These are phyloP conservation scores for Schoenoplectus tabernaemontani DNA, from an alignment of 202 grass and related monocot species.

Conservation along the genomic window DNA sequence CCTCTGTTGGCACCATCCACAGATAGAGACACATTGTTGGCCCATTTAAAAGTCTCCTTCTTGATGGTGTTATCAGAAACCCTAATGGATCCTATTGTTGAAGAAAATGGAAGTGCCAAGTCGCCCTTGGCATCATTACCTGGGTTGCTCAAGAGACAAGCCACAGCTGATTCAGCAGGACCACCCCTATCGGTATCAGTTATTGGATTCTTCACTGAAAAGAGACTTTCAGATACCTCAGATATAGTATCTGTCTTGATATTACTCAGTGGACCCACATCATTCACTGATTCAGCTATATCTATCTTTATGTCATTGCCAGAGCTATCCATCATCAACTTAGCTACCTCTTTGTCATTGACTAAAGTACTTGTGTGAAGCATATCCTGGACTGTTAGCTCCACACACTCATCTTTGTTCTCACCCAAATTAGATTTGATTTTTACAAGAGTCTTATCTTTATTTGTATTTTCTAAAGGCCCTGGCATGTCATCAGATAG, in stretches of 20 bases:
- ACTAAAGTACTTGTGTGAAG: background rate
- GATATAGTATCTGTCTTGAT: constrained; percentile 1
- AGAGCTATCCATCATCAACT: background rate
- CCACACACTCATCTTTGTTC: constrained; percentile 27
- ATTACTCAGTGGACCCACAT: constrained; percentile 22
- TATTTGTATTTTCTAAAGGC: constrained; percentile 29
- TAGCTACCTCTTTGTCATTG: background rate
- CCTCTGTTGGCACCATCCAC: background rate
- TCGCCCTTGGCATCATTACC: background rate
- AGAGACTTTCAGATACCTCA: background rate
- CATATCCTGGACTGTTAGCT: background rate
- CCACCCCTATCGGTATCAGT: background rate
- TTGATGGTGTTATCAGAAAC: background rate
- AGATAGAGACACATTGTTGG: background rate
- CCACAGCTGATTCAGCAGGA: background rate
- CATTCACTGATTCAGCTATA: constrained; percentile 26
- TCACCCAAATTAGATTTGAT: constrained; percentile 20
- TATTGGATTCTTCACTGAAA: background rate
- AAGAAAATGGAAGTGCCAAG: background rate
- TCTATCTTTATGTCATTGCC: constrained; percentile 7
- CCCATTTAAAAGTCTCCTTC: background rate
- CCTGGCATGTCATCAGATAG: constrained; percentile 27
- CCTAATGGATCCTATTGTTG: background rate
- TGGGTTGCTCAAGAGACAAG: background rate
- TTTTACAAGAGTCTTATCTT: constrained; percentile 23